Percentiles rank a stretch among this genome's conserved stretches.
These are phyloP conservation scores for Chlorella sp. DNA, from an alignment of 139 green algal species.

Conservation along the genomic window DNA sequence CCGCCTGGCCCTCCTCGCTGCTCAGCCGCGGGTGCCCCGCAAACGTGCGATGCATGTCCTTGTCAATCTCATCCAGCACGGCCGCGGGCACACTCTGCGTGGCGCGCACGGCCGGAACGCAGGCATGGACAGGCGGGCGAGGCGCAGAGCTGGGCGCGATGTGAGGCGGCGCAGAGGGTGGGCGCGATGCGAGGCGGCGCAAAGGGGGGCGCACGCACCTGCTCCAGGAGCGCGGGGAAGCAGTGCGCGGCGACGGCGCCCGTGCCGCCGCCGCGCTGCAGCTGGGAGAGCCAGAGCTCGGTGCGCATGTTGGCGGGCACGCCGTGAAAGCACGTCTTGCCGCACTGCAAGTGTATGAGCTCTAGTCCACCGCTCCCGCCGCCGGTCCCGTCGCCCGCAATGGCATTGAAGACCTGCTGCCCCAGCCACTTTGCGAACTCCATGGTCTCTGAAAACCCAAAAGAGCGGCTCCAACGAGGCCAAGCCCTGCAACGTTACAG, in stretches of 20 bases:
- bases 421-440: conserved; percentile 25
- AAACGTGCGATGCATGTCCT: conserved; percentile 79
- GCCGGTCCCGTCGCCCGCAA: background rate
- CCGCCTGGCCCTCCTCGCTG: conserved; percentile 45
- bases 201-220: background rate
- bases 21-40: conserved; percentile 48
- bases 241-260: background rate
- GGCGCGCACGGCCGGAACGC: no score
- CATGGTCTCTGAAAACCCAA: no score
- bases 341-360: conserved; percentile 24
- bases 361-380: background rate
- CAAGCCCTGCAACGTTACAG: no score
- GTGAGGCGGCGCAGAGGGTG: background rate
- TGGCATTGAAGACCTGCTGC: conserved; percentile 26
- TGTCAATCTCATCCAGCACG: conserved; percentile 73
- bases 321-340: conserved; percentile 28
- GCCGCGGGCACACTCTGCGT: conserved; percentile 29
- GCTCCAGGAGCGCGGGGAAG: background rate
- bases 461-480: no score
- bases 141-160: background rate
- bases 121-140: no score
- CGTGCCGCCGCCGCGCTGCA: conserved; percentile 15
- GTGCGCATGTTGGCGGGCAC: conserved; percentile 38
- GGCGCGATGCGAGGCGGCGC: background rate
- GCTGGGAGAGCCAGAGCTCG: conserved; percentile 47